Evolutionary conservation across 345 rosid genomes (phyloP).

Genomic region (Syzygium grande): DNA sequence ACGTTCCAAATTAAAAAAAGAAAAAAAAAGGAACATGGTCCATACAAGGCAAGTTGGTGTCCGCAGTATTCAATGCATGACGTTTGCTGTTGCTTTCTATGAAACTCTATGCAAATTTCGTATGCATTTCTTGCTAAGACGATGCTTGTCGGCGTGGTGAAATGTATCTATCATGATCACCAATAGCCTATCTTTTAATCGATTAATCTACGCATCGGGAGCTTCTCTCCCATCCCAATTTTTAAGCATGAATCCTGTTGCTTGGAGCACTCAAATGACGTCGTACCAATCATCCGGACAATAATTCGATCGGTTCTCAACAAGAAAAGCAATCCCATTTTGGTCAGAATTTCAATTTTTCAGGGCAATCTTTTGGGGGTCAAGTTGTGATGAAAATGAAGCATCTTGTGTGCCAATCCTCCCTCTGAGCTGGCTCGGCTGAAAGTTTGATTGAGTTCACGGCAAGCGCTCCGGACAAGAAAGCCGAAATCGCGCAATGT

Average conservation of each 20-base stretch:
- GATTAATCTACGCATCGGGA: background rate
- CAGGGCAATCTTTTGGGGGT: background rate
- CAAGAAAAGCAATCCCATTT: background rate
- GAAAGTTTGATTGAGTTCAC: background rate
- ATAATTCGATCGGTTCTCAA: background rate
- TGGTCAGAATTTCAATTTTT: background rate
- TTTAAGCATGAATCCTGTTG: background rate
- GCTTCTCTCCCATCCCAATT: background rate
- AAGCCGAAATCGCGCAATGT: background rate
- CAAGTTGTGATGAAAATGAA: background rate
- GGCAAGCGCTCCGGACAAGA: background rate
- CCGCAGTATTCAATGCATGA: background rate
- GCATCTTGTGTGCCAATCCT: background rate
- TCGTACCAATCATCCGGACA: background rate
- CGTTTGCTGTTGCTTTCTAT: background rate
- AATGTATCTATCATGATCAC: background rate
- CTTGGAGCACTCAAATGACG: background rate
- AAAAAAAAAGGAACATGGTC: background rate
- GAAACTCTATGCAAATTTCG: background rate
- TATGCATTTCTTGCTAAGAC: background rate
- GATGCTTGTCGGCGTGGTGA: background rate
- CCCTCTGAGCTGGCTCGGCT: background rate
- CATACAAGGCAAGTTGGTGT: background rate
- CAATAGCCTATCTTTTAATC: background rate
- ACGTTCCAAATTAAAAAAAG: background rate